These are phyloP conservation scores for Zanthoxylum bungeanum DNA, from an alignment of 345 rosid species.

Conservation along the genomic window DNA sequence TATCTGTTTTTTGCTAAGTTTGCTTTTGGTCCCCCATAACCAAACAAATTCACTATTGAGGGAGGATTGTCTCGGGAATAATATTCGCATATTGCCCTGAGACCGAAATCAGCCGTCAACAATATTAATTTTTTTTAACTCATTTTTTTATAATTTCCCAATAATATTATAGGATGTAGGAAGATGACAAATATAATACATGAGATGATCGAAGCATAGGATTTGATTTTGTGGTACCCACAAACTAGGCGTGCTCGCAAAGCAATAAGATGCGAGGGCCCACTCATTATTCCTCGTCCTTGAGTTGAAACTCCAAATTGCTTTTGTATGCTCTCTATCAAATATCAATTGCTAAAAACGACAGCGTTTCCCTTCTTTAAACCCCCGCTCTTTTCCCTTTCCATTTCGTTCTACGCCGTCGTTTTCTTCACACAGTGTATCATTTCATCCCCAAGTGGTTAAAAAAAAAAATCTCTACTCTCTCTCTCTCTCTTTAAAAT, in stretches of 20 bases:
- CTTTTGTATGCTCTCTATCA: no score
- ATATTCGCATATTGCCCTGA: no score
- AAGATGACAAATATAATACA: no score
- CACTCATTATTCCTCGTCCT: background rate
- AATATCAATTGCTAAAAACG: background rate
- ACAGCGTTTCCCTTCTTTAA: background rate
- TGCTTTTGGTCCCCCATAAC: no score
- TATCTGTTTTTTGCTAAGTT: no score
- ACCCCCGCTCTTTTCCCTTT: background rate
- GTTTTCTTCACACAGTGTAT: background rate
- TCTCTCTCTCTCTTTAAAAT: background rate
- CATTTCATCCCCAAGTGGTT: constrained; percentile 1
- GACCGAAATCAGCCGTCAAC: no score
- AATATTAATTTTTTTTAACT: no score
- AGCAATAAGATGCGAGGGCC: background rate
- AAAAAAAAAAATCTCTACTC: constrained; percentile 10
- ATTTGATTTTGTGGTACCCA: constrained; percentile 12
- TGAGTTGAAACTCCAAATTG: background rate
- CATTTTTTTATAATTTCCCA: no score
- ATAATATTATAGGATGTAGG: no score
- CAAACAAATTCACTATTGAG: no score
- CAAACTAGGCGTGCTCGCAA: background rate
- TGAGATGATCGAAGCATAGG: no score
- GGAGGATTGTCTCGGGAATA: no score
- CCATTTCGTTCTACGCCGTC: constrained; percentile 1